Evolutionary conservation across 441 rosid genomes (phyloP), one percentile per base, ranked within the genome.

Genomic region (Melastoma candidum): DNA sequence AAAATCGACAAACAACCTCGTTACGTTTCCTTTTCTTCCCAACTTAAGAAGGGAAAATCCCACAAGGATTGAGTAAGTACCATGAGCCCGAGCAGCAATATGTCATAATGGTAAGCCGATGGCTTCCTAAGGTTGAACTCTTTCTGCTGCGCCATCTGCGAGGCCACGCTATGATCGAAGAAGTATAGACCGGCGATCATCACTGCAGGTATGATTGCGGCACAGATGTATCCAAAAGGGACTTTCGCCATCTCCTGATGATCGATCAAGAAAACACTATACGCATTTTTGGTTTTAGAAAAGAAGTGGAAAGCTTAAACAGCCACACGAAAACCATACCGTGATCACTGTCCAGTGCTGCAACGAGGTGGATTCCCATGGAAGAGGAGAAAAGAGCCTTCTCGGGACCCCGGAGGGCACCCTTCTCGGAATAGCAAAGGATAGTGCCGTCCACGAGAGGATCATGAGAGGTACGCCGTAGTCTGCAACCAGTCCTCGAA

Each of bases 101-200:
- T 27, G 56, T 52, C 44, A 7, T 52, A 52, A 8, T 52, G 56
- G 46, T 52, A 52, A 29, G 46, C 46, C 0, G 46, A 39, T 0
- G 56, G 56, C 43, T 52, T 52, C 24, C 24, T 52, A 26, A 52
- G 56, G 32, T 52, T 52, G 56, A 52, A 52, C 0, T 52, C 44
- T 26, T 52, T 52, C 26, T 52, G 56, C 24, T 52, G 56, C 36
- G 43, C 56, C 56, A 52, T 10, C 24, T 52, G 56, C 32, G 56
- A 52, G 22, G 56, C 56, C 56, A 27, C 56, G 26, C 56, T 39
- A 45, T 52, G 56, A 44, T 52, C 56, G 13, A 52, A 52, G 56
- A 52, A 52, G 24, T 52, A 52, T 24, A 36, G 45, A 7, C 56
- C 56, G 2, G 43, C 56, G 14, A 52, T 52, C 56, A 52, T 52